phyloP scores from a whole-genome alignment of 2,329 filamentous ascomycete genomes.

The Alternaria sp. region DNA sequence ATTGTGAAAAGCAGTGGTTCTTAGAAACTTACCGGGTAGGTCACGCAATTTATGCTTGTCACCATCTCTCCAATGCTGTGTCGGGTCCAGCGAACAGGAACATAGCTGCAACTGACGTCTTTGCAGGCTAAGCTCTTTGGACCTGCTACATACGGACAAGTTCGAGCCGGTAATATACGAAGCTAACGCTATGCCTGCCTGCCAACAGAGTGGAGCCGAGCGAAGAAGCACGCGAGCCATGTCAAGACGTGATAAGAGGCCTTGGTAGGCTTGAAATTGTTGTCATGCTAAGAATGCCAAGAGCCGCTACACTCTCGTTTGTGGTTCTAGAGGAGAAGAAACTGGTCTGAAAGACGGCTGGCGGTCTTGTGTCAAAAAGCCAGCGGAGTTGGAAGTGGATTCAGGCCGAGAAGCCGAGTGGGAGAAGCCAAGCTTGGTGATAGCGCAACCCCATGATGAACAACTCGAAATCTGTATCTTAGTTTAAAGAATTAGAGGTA shows the following conservation, averaged over 20 bases:
- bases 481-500: neutral
- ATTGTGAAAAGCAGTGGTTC: constrained; percentile 7
- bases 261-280: constrained; percentile 34
- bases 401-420: neutral
- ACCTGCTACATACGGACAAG: constrained; percentile 34
- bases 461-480: neutral
- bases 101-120: constrained; percentile 19
- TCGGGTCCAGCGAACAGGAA: constrained; percentile 23
- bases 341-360: constrained; percentile 11
- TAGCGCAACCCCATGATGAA: neutral
- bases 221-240: constrained; percentile 28
- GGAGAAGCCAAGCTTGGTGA: neutral
- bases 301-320: constrained; percentile 23
- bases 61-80: constrained; percentile 5
- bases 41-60: constrained; percentile 26
- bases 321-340: constrained; percentile 16
- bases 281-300: constrained; percentile 21
- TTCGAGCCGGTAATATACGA: constrained; percentile 18
- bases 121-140: constrained; percentile 17
- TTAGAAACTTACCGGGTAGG: constrained; percentile 6
- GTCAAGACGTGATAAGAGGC: constrained; percentile 40
- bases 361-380: constrained; percentile 3
- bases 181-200: constrained; percentile 20
- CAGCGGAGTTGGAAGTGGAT: neutral
- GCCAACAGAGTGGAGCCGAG: constrained; percentile 22